phyloP scores from a whole-genome alignment of 306 rosid species.

The Prunus mume region DNA sequence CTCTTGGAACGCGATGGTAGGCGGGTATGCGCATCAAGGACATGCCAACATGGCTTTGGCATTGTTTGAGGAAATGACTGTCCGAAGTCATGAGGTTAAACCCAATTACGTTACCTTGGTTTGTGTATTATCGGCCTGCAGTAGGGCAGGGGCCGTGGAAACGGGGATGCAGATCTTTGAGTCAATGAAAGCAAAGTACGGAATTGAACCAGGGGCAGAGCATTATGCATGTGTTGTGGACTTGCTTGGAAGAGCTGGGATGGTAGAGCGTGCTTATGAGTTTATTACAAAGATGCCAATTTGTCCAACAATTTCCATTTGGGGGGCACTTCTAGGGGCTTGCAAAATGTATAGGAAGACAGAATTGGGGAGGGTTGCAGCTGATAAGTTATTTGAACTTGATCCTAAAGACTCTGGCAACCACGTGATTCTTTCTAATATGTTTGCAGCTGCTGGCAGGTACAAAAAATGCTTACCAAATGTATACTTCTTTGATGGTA shows the following conservation, averaged over 20 bases:
- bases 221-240: conserved; percentile 85
- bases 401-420: conserved; percentile 91
- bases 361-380: conserved; percentile 69
- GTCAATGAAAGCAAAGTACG: conserved; percentile 56
- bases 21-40: conserved; percentile 80
- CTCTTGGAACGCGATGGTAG: conserved; percentile 70
- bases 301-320: conserved; percentile 64
- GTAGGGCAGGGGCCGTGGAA: conserved; percentile 73
- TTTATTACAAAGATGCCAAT: conserved; percentile 67
- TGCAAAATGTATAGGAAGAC: conserved; percentile 72
- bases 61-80: conserved; percentile 57
- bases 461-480: conserved; percentile 8
- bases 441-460: conserved; percentile 84
- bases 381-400: conserved; percentile 70
- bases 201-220: conserved; percentile 70
- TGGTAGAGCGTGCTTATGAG: conserved; percentile 78
- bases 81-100: conserved; percentile 16
- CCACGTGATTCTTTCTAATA: conserved; percentile 78
- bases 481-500: neutral
- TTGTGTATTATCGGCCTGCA: conserved; percentile 70
- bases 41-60: conserved; percentile 59
- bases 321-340: conserved; percentile 89
- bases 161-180: conserved; percentile 65
- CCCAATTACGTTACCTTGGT: conserved; percentile 75
- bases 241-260: conserved; percentile 75